These are phyloP conservation scores for Tardiomyces blankii DNA, from an alignment of 1,139 yeast genomes.

Conservation along the genomic window DNA sequence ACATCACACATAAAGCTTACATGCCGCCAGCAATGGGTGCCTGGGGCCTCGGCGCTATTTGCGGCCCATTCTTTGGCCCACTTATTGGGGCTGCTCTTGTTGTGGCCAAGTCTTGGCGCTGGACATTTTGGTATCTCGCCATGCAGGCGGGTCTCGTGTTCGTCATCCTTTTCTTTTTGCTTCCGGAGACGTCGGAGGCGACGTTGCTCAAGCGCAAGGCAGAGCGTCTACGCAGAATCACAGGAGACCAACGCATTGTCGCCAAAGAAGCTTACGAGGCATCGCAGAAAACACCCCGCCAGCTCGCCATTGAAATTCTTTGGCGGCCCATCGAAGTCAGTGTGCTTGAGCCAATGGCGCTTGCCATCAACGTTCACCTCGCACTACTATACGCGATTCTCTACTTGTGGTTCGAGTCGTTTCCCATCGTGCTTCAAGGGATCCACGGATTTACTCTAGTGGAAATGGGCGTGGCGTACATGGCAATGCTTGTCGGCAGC, in stretches of 20 bases:
- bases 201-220: constrained; percentile 35
- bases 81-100: constrained; percentile 29
- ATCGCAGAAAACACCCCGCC: neutral
- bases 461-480: constrained; percentile 66
- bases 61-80: constrained; percentile 75
- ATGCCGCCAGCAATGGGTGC: constrained; percentile 64
- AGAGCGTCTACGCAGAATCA: constrained; percentile 35
- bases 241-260: constrained; percentile 14
- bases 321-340: constrained; percentile 34
- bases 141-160: constrained; percentile 34
- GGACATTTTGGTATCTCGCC: constrained; percentile 46
- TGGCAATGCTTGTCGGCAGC: constrained; percentile 48
- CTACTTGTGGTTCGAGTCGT: constrained; percentile 87
- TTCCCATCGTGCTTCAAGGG: constrained; percentile 54
- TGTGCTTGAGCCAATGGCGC: constrained; percentile 65
- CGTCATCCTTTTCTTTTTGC: constrained; percentile 24
- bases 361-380: constrained; percentile 71
- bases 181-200: constrained; percentile 39
- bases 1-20: constrained; percentile 47
- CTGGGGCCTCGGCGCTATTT: constrained; percentile 57
- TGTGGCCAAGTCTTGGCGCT: constrained; percentile 41
- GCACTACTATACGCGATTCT: constrained; percentile 79
- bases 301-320: constrained; percentile 31
- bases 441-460: constrained; percentile 62
- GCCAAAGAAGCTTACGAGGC: constrained; percentile 14